Base-by-base conservation (phyloP, 2,329 filamentous ascomycete genomes). In the Clarireedia monteithiana region DNA sequence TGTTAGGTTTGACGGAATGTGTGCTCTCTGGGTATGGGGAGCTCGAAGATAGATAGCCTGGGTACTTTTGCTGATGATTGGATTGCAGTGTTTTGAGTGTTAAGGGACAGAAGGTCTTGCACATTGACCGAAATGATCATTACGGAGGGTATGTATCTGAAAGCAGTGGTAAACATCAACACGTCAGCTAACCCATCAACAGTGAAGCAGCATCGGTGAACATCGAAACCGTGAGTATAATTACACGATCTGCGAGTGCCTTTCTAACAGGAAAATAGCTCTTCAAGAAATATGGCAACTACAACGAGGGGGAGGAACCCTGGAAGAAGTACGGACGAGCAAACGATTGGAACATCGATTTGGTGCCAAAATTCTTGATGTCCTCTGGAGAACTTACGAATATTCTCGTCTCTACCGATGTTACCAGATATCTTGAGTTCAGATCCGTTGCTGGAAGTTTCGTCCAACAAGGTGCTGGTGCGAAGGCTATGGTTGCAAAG, bases 341-440 rank as follows among this genome's bases (percentile, higher is more conserved):
- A 71, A 96, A 96, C 76, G 92, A 97, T 81, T 99, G 94, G 94
- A 97, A 96, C 80, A 95, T 99, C 74, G 95, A 99, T 72, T 82
- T 99, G 60, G 91, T 99, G 49, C 92, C 94, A 65, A 99, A 99
- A 81, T 86, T 99, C 69, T 83, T 99, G 73, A 97, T 99, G 91
- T 91, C 92, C 59, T 96, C 95, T 62, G 94, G 94, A 73, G 92
- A 99, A 77, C 80, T 99, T 71, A 97, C 92, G 72, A 97, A 97
- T 76, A 96, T 99, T 69, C 85, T 99, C 70, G 91, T 96, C 62
- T 96, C 91, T 51, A 97, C 92, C 74, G 91, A 96, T 66, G 88
- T 91, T 64, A 91, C 88, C 67, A 80, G 86, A 74, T 91, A 91
- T 74, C 85, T 95, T 68, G 89, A 95, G 73, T 95, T 95, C 79